Evolutionary conservation across 2,329 filamentous ascomycete genomes (phyloP).

Genomic region (Epichloe elymi): DNA sequence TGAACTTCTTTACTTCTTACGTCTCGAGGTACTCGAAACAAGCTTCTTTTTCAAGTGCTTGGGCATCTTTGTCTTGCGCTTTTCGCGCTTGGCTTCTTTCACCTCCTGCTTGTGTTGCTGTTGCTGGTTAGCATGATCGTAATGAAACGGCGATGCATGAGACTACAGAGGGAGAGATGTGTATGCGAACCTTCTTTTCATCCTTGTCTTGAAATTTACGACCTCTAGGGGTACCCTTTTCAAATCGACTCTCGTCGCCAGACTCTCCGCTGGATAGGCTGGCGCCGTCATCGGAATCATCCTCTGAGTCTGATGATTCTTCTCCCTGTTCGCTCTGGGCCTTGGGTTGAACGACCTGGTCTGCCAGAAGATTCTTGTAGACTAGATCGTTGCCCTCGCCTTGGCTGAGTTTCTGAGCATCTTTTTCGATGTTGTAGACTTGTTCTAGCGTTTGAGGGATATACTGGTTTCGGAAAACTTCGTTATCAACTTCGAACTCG

Average conservation of each 20-base stretch:
- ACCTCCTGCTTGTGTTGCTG: slow-evolving; percentile 70
- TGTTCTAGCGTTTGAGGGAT: slow-evolving; percentile 93
- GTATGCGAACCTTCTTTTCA: slow-evolving; percentile 52
- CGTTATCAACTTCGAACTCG: slow-evolving; percentile 64
- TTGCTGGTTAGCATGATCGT: slow-evolving; percentile 11
- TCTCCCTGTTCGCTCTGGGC: slow-evolving; percentile 26
- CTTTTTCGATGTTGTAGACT: slow-evolving; percentile 90
- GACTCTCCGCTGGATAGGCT: slow-evolving; percentile 30
- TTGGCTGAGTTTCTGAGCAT: slow-evolving; percentile 61
- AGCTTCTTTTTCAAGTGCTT: slow-evolving; percentile 92
- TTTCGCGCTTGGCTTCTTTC: slow-evolving; percentile 91
- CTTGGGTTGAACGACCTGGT: slow-evolving; percentile 38
- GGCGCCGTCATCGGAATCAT: slow-evolving; percentile 35
- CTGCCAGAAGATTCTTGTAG: slow-evolving; percentile 73
- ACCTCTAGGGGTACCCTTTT: slow-evolving; percentile 58
- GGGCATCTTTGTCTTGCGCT: slow-evolving; percentile 88
- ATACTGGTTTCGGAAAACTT: slow-evolving; percentile 91
- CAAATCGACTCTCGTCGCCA: slow-evolving; percentile 41
- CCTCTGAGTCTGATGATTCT: slow-evolving; percentile 23
- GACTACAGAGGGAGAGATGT: not conserved
- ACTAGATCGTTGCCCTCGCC: slow-evolving; percentile 67
- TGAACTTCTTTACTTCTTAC: slow-evolving; percentile 40
- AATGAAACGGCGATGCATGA: not conserved
- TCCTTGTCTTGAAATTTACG: slow-evolving; percentile 88
- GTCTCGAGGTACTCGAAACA: slow-evolving; percentile 47